These are phyloP conservation scores for Lophiotrema nucula DNA, from an alignment of 495 filamentous ascomycete species.

Conservation along the genomic window DNA sequence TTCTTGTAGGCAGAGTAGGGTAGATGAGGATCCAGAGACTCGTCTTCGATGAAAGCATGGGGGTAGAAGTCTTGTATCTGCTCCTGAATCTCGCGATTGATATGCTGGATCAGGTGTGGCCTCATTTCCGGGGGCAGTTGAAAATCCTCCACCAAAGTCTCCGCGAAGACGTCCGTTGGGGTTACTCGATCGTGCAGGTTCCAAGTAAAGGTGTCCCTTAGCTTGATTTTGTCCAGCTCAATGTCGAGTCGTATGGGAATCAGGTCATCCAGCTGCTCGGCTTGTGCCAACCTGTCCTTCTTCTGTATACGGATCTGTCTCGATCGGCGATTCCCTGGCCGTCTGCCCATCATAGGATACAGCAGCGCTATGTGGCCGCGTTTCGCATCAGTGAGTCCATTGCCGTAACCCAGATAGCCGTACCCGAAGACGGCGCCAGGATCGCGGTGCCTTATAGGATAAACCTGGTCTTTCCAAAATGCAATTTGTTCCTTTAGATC, in stretches of 20 bases:
- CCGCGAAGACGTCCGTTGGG: constrained; percentile 74
- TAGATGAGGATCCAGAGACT: constrained; percentile 81
- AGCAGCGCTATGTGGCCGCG: constrained; percentile 54
- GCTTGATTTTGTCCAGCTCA: constrained; percentile 91
- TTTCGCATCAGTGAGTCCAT: constrained; percentile 69
- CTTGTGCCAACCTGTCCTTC: constrained; percentile 77
- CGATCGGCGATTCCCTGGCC: constrained; percentile 71
- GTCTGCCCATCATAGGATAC: constrained; percentile 71
- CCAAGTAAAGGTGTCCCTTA: constrained; percentile 98
- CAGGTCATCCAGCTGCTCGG: constrained; percentile 84
- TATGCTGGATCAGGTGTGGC: constrained; percentile 66
- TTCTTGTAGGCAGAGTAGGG: constrained; percentile 96
- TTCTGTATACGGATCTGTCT: constrained; percentile 67
- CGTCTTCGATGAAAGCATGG: constrained; percentile 83
- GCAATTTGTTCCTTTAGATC: no score
- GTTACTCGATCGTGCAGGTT: constrained; percentile 90
- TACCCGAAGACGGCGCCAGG: constrained; percentile 68
- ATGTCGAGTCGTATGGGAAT: constrained; percentile 90
- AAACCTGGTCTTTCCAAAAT: no score
- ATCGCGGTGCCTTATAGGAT: constrained; percentile 50
- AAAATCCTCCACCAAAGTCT: constrained; percentile 89
- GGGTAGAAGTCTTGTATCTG: constrained; percentile 92
- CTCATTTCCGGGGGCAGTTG: constrained; percentile 67
- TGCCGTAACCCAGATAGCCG: constrained; percentile 89
- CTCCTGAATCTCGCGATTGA: constrained; percentile 77